Conservation (phyloP, 2,329 filamentous ascomycete species). For the Talaromyces piceae region DNA sequence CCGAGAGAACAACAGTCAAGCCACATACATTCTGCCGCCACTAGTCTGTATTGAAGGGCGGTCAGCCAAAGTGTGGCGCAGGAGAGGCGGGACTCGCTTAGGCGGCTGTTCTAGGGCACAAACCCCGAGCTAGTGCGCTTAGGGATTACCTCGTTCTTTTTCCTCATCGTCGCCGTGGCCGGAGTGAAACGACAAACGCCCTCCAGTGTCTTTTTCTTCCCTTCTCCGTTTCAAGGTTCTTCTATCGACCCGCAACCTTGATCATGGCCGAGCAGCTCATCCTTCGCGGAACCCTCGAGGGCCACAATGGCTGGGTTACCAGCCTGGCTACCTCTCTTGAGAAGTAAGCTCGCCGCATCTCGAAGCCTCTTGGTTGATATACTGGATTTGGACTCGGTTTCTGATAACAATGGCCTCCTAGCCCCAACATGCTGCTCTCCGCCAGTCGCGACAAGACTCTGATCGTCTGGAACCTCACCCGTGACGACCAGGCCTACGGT, state of each 20-base stretch:
- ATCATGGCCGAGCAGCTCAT: constrained; percentile 88
- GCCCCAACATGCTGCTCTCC: constrained; percentile 99
- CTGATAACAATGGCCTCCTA: constrained; percentile 36
- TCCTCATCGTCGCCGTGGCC: constrained; percentile 24
- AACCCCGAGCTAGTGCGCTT: constrained; percentile 28
- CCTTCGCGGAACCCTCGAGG: constrained; percentile 94
- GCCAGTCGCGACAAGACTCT: constrained; percentile 96
- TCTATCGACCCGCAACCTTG: constrained; percentile 34
- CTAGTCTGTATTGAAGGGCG: constrained; percentile 1
- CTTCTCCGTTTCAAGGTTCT: constrained; percentile 30
- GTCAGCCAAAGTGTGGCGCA: background rate
- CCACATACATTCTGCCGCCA: background rate
- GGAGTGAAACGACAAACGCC: constrained; percentile 33
- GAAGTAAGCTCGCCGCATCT: constrained; percentile 59
- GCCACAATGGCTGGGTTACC: constrained; percentile 99
- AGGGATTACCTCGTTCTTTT: constrained; percentile 31
- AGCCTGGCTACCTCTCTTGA: constrained; percentile 96
- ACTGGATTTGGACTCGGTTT: constrained; percentile 16
- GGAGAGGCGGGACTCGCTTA: constrained; percentile 12
- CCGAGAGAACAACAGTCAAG: background rate
- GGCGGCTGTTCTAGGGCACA: constrained; percentile 14
- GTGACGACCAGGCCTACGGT: constrained; percentile 95
- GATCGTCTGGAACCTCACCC: constrained; percentile 99
- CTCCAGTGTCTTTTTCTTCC: constrained; percentile 22
- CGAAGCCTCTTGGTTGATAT: constrained; percentile 13